Base-by-base conservation (phyloP, 805 yeast species). In the Debaryomyces castellii region DNA sequence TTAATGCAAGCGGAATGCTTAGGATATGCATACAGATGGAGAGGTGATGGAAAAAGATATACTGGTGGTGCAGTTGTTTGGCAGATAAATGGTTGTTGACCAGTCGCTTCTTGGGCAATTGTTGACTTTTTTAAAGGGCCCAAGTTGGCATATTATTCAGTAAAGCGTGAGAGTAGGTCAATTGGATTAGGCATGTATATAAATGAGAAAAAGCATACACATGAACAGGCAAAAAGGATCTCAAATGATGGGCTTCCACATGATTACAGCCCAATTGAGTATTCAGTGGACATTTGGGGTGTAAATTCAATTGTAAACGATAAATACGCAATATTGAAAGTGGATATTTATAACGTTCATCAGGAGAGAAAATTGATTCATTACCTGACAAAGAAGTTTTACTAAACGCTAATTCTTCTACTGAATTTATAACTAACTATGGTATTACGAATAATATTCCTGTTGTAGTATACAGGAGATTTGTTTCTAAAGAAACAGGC, bases 11-110 rank as follows among this genome's bases (percentile, higher is more conserved):
- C 75, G 9, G 82, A 78, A 45, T 76, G 81, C 53, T 55, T 77
- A 8, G 66, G 69, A 3, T 74, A 64, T 51, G 81, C 81, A 4
- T 68, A 73, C 45, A 57, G 71, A 44, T 78, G 82, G 82, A 59
- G 62, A 23, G 60, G 58, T 4, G 57, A 56, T 4, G 65, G 66
- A 2, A 51, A 61, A 30, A 63, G 75, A 35, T 60, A 64, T 34
- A 54, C 57, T 35, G 74, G 77, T 12, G 82, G 82, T 3, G 71
- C 77, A 3, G 55, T 78, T 32, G 80, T 78, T 7, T 78, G 82
- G 82, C 82, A 78, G 56, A 54, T 74, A 20, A 76, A 78, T 49
- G 82, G 78, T 53, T 75, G 79, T 46, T 76, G 80, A 76, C 82
- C 82, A 1, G 75, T 66, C 2, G 67, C 80, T 1, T 64, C 74